A percentile compares a stretch with the other conserved stretches of the same genome.
Evolutionary conservation across 208 protist genomes (phyloP).

Genomic region (Leishmania lainsoni): DNA sequence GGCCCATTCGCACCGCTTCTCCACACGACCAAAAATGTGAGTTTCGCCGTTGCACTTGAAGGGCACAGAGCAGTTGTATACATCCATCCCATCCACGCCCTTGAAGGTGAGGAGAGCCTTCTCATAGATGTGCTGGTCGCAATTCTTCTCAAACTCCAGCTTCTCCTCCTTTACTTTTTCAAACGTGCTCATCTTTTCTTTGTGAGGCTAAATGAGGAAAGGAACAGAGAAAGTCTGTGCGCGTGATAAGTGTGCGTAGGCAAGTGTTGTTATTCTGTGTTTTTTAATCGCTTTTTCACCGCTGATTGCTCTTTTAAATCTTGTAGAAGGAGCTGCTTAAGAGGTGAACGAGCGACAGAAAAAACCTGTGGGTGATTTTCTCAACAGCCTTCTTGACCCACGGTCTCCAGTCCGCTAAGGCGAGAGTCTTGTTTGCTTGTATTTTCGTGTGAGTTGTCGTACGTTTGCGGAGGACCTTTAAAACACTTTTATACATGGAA

Average conservation of each 20-base stretch:
- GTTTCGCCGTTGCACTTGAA: conserved; percentile 52
- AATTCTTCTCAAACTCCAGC: conserved; percentile 49
- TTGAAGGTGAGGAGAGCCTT: conserved; percentile 57
- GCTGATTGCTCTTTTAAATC: background rate
- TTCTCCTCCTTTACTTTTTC: conserved; percentile 48
- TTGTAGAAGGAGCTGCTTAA: background rate
- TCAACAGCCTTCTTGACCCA: background rate
- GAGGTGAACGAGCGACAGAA: background rate
- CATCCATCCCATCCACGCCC: conserved; percentile 67
- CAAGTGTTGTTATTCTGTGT: background rate
- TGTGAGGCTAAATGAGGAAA: background rate
- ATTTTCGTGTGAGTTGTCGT: background rate
- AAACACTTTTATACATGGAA: background rate
- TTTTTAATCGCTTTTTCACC: background rate
- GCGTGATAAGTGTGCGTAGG: background rate
- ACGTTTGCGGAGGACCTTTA: background rate
- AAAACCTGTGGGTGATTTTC: background rate
- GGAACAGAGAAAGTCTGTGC: background rate
- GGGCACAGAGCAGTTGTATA: conserved; percentile 74
- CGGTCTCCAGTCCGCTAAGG: background rate
- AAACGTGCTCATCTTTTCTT: conserved; percentile 35
- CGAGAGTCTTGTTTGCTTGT: background rate
- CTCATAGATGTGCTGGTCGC: conserved; percentile 45
- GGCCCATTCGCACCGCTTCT: conserved; percentile 59
- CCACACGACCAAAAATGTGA: conserved; percentile 65